Evolutionary conservation across 2,329 filamentous ascomycete genomes (phyloP), one percentile per base, ranked within the genome.

Genomic region (Leptographium flavum): DNA sequence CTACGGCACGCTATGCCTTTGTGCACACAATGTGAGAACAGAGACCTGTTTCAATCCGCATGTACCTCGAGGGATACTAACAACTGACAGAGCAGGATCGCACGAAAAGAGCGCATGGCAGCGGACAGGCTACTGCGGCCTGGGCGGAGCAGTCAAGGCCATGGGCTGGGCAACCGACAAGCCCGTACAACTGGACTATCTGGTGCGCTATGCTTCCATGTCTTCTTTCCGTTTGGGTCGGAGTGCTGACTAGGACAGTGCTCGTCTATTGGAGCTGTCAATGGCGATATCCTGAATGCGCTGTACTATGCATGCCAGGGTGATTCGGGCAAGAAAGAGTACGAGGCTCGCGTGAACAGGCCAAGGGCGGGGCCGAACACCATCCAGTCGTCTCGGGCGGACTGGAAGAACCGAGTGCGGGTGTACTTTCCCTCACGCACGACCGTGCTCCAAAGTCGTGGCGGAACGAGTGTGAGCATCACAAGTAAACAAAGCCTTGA

Each of bases 231-330:
- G n/a, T n/a, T n/a, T n/a, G n/a, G n/a, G n/a, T n/a, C n/a, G n/a
- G 11, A 25, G 3, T 3, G 7, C 14, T 21, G 15, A n/a, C 39
- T 45, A 8, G 32, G 55, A 55, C 50, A 83, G 80, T 75, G 83
- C 22, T 86, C 90, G 1, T 95, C 90, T 1, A 64, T 96, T 5
- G 92, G 90, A 17, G 77, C 77, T 9, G 58, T 96, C 36, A 87
- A 79, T 44, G 68, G 74, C 36, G 71, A 75, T 7, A 77, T 93
- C 48, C 60, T 95, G 25, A 60, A 60, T 44, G 65, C 67, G 10
- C 61, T 79, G 17, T 76, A 75, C 55, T 64, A 67, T 49, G 70
- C 73, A 35, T 71, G 71, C 54, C 67, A 72, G 64, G 73, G 73
- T 74, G 58, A 71, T 46, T 57, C 63, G 15, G 68, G 69, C 15